These are phyloP conservation scores for Spathaspora hagerdaliae DNA, from an alignment of 805 yeast genomes.

Conservation along the genomic window DNA sequence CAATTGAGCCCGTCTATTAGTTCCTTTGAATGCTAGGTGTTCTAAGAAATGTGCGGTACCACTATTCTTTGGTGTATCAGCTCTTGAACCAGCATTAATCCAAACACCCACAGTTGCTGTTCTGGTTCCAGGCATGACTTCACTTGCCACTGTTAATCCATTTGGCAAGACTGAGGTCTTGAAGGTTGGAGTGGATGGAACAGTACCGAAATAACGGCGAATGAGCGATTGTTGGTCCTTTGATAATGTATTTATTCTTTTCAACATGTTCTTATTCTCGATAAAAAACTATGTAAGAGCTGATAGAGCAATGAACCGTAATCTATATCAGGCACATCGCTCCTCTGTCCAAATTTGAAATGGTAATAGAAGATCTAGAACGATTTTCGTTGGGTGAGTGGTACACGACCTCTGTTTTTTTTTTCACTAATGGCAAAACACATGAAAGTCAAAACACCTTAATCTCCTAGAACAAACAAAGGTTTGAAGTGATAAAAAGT, in stretches of 20 bases:
- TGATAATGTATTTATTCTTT: neutral
- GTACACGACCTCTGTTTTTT: too few relatives aligned
- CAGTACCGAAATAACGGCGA: constrained; percentile 1
- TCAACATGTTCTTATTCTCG: neutral
- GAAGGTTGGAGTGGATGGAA: constrained; percentile 19
- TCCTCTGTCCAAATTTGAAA: too few relatives aligned
- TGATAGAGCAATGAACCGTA: too few relatives aligned
- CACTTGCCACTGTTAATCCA: constrained; percentile 94
- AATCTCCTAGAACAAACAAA: too few relatives aligned
- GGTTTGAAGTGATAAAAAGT: too few relatives aligned
- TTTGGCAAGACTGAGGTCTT: constrained; percentile 75
- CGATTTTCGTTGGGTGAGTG: too few relatives aligned
- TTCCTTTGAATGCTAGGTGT: constrained; percentile 96
- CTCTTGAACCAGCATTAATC: constrained; percentile 98
- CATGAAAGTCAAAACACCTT: too few relatives aligned
- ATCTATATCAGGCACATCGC: too few relatives aligned
- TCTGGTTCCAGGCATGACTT: constrained; percentile 75
- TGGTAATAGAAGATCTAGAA: too few relatives aligned
- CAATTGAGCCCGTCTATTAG: constrained; percentile 72
- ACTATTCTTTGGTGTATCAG: constrained; percentile 77
- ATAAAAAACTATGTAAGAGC: too few relatives aligned
- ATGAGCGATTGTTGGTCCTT: neutral
- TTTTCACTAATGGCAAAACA: too few relatives aligned
- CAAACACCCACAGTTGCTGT: constrained; percentile 98
- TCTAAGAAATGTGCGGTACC: constrained; percentile 98